A percentile compares a stretch with the other conserved stretches of the same genome.
phyloP scores from a whole-genome alignment of 2,329 filamentous ascomycete species.

The Curvularia sp. region DNA sequence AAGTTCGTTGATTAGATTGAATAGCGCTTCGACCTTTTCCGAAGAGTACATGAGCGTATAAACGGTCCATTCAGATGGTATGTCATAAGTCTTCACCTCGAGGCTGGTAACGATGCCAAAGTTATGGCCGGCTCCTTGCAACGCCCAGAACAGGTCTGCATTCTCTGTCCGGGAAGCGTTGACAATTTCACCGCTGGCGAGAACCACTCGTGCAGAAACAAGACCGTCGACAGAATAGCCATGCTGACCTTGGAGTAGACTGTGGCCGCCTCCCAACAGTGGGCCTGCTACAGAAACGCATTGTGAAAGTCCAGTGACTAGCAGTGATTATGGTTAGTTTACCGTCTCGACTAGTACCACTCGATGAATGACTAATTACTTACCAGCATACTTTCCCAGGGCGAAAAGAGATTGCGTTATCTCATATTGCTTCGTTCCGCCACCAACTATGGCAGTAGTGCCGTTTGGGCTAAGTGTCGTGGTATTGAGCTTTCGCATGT shows the following conservation, averaged over 20 bases:
- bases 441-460: conserved; percentile 40
- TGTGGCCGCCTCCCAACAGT: conserved; percentile 64
- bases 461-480: conserved; percentile 28
- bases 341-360: too few species aligned
- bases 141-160: conserved; percentile 50
- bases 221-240: conserved; percentile 45
- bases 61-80: conserved; percentile 22
- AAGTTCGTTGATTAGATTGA: conserved; percentile 40
- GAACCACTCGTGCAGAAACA: conserved; percentile 31
- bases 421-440: conserved; percentile 36
- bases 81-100: conserved; percentile 34
- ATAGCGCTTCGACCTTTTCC: conserved; percentile 41
- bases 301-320: conserved; percentile 29
- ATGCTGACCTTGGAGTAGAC: conserved; percentile 58
- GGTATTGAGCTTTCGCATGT: conserved; percentile 40
- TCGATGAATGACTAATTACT: neutral
- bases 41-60: conserved; percentile 22
- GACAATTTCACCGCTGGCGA: conserved; percentile 42
- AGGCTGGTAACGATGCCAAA: conserved; percentile 51
- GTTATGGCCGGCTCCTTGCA: conserved; percentile 50
- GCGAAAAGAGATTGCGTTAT: conserved; percentile 33
- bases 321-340: neutral
- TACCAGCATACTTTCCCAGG: conserved; percentile 43
- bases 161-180: conserved; percentile 38
- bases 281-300: conserved; percentile 62